Percentiles rank a stretch among this genome's conserved stretches.
Conservation (phyloP, 2,329 filamentous ascomycete species). For the Microcyclospora pomicola region DNA sequence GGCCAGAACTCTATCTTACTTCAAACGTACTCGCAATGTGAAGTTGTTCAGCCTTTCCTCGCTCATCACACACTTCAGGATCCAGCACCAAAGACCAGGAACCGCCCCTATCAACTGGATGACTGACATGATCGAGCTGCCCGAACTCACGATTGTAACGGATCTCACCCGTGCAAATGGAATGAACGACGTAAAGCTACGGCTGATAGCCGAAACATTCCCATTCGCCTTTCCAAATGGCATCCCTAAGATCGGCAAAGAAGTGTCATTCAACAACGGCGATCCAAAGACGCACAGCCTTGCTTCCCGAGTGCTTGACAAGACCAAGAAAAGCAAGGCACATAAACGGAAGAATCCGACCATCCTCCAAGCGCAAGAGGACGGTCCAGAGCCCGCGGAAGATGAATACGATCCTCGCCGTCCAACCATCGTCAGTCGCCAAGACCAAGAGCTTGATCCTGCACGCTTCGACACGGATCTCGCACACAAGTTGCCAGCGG, state of each 20-base stretch:
- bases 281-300: neutral
- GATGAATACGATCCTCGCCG: conserved; percentile 37
- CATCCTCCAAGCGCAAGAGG: conserved; percentile 17
- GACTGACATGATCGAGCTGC: conserved; percentile 47
- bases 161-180: conserved; percentile 38
- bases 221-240: conserved; percentile 27
- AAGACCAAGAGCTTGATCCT: conserved; percentile 12
- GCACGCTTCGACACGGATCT: conserved; percentile 20
- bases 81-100: conserved; percentile 33
- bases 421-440: conserved; percentile 17
- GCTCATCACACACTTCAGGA: conserved; percentile 46
- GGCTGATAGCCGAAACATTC: conserved; percentile 19
- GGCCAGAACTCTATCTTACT: conserved; percentile 21
- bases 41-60: conserved; percentile 35
- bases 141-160: conserved; percentile 36
- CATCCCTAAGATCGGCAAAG: conserved; percentile 28
- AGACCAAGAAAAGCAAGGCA: conserved; percentile 18
- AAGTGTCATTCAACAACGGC: conserved; percentile 14
- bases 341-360: conserved; percentile 19
- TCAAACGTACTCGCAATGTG: conserved; percentile 24
- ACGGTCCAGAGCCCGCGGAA: conserved; percentile 25
- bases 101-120: conserved; percentile 37
- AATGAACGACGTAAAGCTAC: conserved; percentile 41
- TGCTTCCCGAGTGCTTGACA: conserved; percentile 14
- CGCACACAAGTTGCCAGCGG: conserved; percentile 8